Conservation (phyloP, 768 basidiomycete genomes). For the Mycena vulgaris region DNA sequence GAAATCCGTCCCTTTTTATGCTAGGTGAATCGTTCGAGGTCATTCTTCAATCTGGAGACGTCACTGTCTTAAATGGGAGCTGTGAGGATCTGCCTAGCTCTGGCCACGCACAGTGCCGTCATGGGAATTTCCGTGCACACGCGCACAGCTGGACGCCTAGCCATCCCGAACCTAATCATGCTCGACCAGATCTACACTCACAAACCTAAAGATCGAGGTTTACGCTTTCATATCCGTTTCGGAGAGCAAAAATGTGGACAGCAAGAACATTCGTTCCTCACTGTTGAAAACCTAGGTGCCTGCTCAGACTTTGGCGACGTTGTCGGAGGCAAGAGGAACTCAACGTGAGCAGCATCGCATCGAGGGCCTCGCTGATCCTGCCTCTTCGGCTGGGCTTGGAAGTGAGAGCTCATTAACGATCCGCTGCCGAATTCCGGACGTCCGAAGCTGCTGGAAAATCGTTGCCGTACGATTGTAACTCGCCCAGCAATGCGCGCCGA, state of each 20-base stretch:
- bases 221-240: not conserved
- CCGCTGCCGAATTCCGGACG: not conserved
- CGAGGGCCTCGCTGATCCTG: constrained; percentile 19
- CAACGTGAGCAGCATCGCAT: constrained; percentile 16
- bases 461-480: not conserved
- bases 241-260: constrained; percentile 1
- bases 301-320: constrained; percentile 10
- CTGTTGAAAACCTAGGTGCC: constrained; percentile 1
- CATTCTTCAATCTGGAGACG: not conserved
- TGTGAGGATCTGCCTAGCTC: constrained; percentile 5
- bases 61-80: not conserved
- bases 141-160: not conserved
- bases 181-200: constrained; percentile 3
- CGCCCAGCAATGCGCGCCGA: too few relatives aligned
- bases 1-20: too few relatives aligned
- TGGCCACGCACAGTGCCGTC: not conserved
- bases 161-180: not conserved
- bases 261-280: not conserved
- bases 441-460: not conserved
- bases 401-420: not conserved
- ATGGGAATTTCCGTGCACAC: not conserved
- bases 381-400: constrained; percentile 18
- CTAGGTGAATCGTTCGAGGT: too few relatives aligned
- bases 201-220: not conserved
- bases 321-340: constrained; percentile 16